These are phyloP conservation scores for Parastagonospora avenae DNA, from an alignment of 2,329 filamentous ascomycete genomes.

Conservation along the genomic window DNA sequence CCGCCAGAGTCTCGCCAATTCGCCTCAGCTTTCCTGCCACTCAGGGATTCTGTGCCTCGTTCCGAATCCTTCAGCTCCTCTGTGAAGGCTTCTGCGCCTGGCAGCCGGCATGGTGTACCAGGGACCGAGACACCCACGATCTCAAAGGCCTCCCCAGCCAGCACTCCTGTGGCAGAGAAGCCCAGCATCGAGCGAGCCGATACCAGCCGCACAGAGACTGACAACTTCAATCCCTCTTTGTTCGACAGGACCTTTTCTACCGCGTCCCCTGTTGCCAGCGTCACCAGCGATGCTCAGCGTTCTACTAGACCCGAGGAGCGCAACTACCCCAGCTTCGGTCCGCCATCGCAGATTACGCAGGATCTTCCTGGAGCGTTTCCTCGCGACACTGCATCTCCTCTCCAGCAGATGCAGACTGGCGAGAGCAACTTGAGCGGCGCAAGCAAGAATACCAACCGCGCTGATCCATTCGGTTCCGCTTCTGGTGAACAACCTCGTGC, in stretches of 20 bases:
- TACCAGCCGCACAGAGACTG: conserved; percentile 42
- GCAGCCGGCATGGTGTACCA: conserved; percentile 63
- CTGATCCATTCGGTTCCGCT: conserved; percentile 49
- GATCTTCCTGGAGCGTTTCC: conserved; percentile 58
- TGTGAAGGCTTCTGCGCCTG: conserved; percentile 75
- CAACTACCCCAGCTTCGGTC: conserved; percentile 46
- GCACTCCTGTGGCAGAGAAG: conserved; percentile 61
- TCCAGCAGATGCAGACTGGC: conserved; percentile 56
- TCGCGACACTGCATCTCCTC: conserved; percentile 46
- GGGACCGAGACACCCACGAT: conserved; percentile 57
- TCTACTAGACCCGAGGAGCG: conserved; percentile 45
- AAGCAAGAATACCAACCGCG: conserved; percentile 48
- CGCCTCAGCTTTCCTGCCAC: conserved; percentile 75
- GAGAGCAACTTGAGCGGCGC: conserved; percentile 55
- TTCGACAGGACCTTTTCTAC: conserved; percentile 45
- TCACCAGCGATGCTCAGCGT: conserved; percentile 46
- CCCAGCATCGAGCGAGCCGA: conserved; percentile 40
- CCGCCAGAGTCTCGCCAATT: conserved; percentile 78
- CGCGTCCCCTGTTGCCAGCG: conserved; percentile 47
- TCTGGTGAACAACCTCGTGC: conserved; percentile 38
- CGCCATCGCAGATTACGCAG: conserved; percentile 30
- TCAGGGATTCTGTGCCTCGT: conserved; percentile 61
- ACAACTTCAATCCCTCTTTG: conserved; percentile 41
- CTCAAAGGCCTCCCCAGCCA: conserved; percentile 47
- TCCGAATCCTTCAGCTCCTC: conserved; percentile 76